Evolutionary conservation across 768 basidiomycete genomes (phyloP), one percentile per base, ranked within the genome.

Genomic region (Termitomyces sp.): DNA sequence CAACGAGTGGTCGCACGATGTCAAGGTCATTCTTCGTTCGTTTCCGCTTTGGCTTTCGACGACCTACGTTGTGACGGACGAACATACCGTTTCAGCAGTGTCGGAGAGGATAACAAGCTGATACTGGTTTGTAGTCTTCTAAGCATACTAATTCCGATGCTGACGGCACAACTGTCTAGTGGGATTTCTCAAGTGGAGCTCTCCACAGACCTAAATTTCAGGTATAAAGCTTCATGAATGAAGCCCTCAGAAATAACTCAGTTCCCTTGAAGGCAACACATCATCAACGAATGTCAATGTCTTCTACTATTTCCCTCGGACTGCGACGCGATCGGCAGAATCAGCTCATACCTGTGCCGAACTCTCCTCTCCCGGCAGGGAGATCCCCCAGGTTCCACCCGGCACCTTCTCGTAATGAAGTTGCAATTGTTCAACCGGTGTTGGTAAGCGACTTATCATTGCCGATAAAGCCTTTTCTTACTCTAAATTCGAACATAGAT

Each of bases 1-100:
- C 89, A 93, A 69, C 85, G 95, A 3, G 86, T 98, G 6, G 85
- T 99, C 11, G 97, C 97, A 5, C 83, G 95, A 57, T 98, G 97
- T 74, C 95, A 97, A 72, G 97, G 97, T 0, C 97, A 99, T 68
- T 91, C 93, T 0, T 95, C 93, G 2, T 98, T 97, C 68, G 91
- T 99, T 7, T 89, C 93, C 0, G 80, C 85, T 12, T 82, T 98
- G 18, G 88, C 89, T 2, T 98, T 98, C 69, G 97, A 99, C 69
- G 87, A 89, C n/a, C 76, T 86, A 33, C 83, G 89, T 20, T 92
- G 92, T 64, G 93, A 95, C 64, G 89, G 89, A 31, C 81, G 95
- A 36, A 93, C 93, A 44, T 96, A 98, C 68, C 83, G 96, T 8
- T 98, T 99, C 67, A 94, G 90, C 2, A 95, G 93, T 67, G 93